Evolutionary conservation across 2,329 filamentous ascomycete genomes (phyloP), one percentile per base, ranked within the genome.

Genomic region (Sporothrix globosa): DNA sequence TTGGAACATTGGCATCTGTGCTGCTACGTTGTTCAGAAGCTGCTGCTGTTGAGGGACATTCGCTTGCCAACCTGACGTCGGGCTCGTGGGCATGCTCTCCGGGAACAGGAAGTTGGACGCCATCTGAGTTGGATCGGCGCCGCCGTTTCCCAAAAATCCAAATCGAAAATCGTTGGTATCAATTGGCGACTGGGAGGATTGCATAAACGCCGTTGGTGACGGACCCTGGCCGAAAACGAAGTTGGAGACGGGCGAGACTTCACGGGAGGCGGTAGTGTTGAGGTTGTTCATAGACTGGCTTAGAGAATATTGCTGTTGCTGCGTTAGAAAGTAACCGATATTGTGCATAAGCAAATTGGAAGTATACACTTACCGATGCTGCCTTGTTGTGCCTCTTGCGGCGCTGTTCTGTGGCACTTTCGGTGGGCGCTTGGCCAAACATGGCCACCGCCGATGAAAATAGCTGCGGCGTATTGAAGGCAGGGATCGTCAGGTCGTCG

Each of bases 191-290:
- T 85, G 82, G 0, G 85, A 81, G 72, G 81, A 80, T 72, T 82
- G 80, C 67, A 86, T 82, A 52, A 84, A 77, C 30, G 81, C 77
- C 10, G 81, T 77, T 1, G 86, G 86, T 1, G 86, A 87, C 2
- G 84, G 82, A 74, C 81, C 83, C 41, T 86, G 84, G 78, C 84
- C 87, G 41, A 82, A 79, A 39, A 83, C 79, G 75, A 86, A 81
- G 54, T 81, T 82, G 17, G 85, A 85, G 74, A 84, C 81, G 14
- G 87, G 87, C 1, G 87, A 88, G 24, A 82, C 80, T 74, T 88
- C 87, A 73, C 85, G 80, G 1, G 86, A 87, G 34, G 77, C 79
- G 41, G 79, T 78, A 54, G 82, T 82, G 73, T 82, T 83, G 9
- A 83, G 74, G 34, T 83, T 83, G 73, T 83, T 83, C 79, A 84